Evolutionary conservation across 176 grass and related monocot species (phyloP).

Genomic region (Urochloa ruziziensis): DNA sequence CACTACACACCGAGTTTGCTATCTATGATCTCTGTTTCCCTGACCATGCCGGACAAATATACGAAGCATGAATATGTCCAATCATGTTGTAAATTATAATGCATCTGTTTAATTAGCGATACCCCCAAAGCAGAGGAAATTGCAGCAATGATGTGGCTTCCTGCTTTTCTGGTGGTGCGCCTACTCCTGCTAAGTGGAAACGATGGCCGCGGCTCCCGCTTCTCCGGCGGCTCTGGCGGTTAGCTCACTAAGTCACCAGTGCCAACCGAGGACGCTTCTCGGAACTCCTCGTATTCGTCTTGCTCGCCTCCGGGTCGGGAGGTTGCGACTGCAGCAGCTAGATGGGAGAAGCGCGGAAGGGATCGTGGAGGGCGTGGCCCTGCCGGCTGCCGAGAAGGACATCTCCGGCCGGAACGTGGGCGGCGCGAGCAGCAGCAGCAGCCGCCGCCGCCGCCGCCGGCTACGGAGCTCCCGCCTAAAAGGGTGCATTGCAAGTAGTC

Average conservation of each 20-base stretch:
- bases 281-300: not conserved
- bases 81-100: not conserved
- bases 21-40: too few relatives aligned
- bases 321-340: too few relatives aligned
- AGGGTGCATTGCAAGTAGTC: too few relatives aligned
- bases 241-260: too few relatives aligned
- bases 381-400: not conserved
- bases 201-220: not conserved
- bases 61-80: not conserved
- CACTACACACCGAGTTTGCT: not conserved
- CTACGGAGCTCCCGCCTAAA: too few relatives aligned
- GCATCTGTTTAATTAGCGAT: not conserved
- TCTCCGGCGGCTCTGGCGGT: not conserved
- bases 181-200: not conserved
- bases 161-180: not conserved
- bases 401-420: not conserved
- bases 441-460: too few relatives aligned
- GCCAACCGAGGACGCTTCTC: not conserved
- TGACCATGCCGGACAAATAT: too few relatives aligned
- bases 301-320: too few relatives aligned
- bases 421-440: too few relatives aligned
- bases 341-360: too few relatives aligned
- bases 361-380: too few relatives aligned
- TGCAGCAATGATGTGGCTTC: not conserved
- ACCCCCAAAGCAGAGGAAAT: too few relatives aligned